These are phyloP conservation scores for Claviceps pusilla DNA, from an alignment of 2,329 filamentous ascomycete species.

Conservation along the genomic window DNA sequence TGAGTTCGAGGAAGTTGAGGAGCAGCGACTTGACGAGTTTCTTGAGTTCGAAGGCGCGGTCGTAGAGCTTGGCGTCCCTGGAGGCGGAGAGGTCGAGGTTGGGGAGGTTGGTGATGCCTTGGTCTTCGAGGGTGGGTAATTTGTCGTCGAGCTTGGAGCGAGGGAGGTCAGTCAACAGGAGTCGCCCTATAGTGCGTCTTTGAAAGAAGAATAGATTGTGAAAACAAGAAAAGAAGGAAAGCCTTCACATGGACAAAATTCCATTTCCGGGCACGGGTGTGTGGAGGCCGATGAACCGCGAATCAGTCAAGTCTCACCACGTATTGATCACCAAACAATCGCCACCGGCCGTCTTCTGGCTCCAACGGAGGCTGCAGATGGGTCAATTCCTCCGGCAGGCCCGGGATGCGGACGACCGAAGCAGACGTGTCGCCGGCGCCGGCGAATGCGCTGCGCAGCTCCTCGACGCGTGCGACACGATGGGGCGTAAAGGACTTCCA, in stretches of 20 bases:
- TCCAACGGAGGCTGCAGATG: slow-evolving; percentile 70
- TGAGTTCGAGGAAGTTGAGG: slow-evolving; percentile 75
- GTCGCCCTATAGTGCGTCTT: too few relatives aligned
- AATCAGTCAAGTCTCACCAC: slow-evolving; percentile 22
- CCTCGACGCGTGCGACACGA: slow-evolving; percentile 45
- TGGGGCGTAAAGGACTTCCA: slow-evolving; percentile 75
- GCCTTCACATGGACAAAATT: neutral
- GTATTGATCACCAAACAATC: slow-evolving; percentile 56
- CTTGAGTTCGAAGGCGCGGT: slow-evolving; percentile 55
- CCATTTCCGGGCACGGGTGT: too few relatives aligned
- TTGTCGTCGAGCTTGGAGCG: slow-evolving; percentile 39
- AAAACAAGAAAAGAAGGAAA: neutral
- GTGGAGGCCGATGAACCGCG: neutral
- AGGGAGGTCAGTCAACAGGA: neutral
- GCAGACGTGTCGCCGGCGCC: slow-evolving; percentile 13
- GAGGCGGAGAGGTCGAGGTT: slow-evolving; percentile 24
- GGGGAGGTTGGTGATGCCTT: slow-evolving; percentile 53
- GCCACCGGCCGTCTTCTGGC: slow-evolving; percentile 55
- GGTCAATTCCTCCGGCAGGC: slow-evolving; percentile 55
- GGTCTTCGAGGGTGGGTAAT: slow-evolving; percentile 52
- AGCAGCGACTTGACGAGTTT: slow-evolving; percentile 71
- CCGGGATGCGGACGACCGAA: slow-evolving; percentile 21
- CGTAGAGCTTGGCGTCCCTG: slow-evolving; percentile 39
- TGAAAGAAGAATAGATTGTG: neutral
- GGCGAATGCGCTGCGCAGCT: slow-evolving; percentile 26